These are phyloP conservation scores for Nigrospora oryzae DNA, from an alignment of 2,329 filamentous ascomycete genomes.

Conservation along the genomic window DNA sequence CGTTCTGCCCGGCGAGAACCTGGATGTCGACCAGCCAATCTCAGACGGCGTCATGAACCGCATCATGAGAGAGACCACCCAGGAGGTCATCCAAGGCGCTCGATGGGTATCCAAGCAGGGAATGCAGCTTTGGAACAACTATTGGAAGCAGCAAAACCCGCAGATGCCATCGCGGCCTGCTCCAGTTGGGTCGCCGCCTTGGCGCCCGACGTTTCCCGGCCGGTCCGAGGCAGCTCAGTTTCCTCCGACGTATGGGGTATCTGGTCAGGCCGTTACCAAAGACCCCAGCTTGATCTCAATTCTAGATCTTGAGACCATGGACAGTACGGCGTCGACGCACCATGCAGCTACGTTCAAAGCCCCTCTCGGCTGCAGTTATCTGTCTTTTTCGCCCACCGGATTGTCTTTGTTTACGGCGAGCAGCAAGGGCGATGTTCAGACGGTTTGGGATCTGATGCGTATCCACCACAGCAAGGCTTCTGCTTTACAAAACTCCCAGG, in stretches of 20 bases:
- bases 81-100: slow-evolving; percentile 66
- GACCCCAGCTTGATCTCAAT: slow-evolving; percentile 71
- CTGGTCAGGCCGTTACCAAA: slow-evolving; percentile 46
- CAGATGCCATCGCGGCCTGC: slow-evolving; percentile 35
- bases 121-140: slow-evolving; percentile 69
- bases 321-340: slow-evolving; percentile 41
- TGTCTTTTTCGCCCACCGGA: slow-evolving; percentile 70
- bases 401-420: slow-evolving; percentile 71
- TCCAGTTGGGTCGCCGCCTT: slow-evolving; percentile 33
- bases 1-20: slow-evolving; percentile 57
- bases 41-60: slow-evolving; percentile 66
- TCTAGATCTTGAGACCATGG: slow-evolving; percentile 58
- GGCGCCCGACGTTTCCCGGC: slow-evolving; percentile 34
- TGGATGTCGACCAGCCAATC: slow-evolving; percentile 64
- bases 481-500: slow-evolving; percentile 43
- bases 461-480: slow-evolving; percentile 56
- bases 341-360: slow-evolving; percentile 64
- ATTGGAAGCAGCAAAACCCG: slow-evolving; percentile 57
- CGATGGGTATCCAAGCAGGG: slow-evolving; percentile 73
- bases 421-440: slow-evolving; percentile 75
- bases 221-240: slow-evolving; percentile 49
- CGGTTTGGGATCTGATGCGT: slow-evolving; percentile 70
- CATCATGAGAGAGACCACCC: slow-evolving; percentile 70
- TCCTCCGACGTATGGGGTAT: slow-evolving; percentile 65
- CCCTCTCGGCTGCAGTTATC: slow-evolving; percentile 68